Conservation (phyloP, 2,329 filamentous ascomycete species). For the Verticillium nubilum region DNA sequence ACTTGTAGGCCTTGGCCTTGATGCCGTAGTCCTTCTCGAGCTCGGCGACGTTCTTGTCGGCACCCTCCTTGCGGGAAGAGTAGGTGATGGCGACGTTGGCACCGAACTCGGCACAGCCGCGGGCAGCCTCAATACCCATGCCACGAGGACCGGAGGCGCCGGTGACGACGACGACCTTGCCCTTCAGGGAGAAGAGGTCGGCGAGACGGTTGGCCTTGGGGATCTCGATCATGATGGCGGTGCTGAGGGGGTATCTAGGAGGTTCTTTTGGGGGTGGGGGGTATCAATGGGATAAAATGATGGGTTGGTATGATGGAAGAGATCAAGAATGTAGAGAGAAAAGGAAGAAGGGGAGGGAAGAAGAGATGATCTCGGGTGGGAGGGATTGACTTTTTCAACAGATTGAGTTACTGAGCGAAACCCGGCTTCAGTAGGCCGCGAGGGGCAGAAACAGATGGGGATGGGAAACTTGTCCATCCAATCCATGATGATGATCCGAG, state of each 20-base stretch:
- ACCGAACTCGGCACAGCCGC: slow-evolving; percentile 66
- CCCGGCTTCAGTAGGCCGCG: too few species aligned
- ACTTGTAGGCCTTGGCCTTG: slow-evolving; percentile 57
- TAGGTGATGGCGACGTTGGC: slow-evolving; percentile 69
- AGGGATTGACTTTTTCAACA: not conserved
- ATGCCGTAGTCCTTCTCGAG: slow-evolving; percentile 62
- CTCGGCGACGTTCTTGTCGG: slow-evolving; percentile 59
- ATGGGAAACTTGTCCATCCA: not conserved
- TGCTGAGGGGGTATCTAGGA: not conserved
- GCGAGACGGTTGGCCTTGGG: slow-evolving; percentile 52
- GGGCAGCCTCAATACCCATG: slow-evolving; percentile 64
- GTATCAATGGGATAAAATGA: not conserved
- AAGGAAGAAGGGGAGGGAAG: not conserved
- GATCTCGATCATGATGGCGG: slow-evolving; percentile 47
- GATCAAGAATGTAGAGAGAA: not conserved
- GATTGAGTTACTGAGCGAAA: not conserved
- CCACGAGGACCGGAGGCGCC: slow-evolving; percentile 65
- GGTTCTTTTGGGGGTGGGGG: not conserved
- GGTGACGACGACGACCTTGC: slow-evolving; percentile 66
- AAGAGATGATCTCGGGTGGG: not conserved
- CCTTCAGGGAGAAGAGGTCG: slow-evolving; percentile 68
- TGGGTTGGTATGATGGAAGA: not conserved
- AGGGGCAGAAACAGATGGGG: not conserved
- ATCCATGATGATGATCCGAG: not conserved
- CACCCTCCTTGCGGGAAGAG: slow-evolving; percentile 63